Percentiles rank a stretch among this genome's conserved stretches.
Evolutionary conservation across 495 filamentous ascomycete species (phyloP).

Genomic region (Penicillium angulare): DNA sequence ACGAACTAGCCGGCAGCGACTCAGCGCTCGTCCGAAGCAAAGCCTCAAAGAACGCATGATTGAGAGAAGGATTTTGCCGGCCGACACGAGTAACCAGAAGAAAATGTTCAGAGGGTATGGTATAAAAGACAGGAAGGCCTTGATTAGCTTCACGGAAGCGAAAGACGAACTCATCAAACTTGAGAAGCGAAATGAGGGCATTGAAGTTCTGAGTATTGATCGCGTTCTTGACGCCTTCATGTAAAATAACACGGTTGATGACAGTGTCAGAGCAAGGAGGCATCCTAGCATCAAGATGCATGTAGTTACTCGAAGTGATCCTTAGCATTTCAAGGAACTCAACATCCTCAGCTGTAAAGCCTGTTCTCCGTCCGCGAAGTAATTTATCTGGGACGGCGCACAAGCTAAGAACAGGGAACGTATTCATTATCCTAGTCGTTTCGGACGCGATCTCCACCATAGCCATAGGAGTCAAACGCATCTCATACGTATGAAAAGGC

Average conservation of each 20-base stretch:
- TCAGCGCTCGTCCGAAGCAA: conserved; percentile 42
- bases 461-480: conserved; percentile 23
- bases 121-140: conserved; percentile 13
- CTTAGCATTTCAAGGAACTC: conserved; percentile 38
- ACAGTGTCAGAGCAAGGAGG: neutral
- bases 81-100: conserved; percentile 23
- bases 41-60: conserved; percentile 29
- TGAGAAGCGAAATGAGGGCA: conserved; percentile 36
- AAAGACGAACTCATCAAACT: conserved; percentile 38
- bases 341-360: conserved; percentile 15
- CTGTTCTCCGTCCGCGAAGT: conserved; percentile 24
- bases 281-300: neutral
- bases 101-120: conserved; percentile 31
- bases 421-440: neutral
- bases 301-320: conserved; percentile 7
- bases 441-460: conserved; percentile 15
- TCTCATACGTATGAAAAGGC: conserved; percentile 14
- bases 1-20: conserved; percentile 32
- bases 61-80: conserved; percentile 16
- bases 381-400: conserved; percentile 23
- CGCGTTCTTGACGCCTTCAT: conserved; percentile 37
- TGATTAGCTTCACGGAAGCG: conserved; percentile 13
- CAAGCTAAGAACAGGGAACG: conserved; percentile 18
- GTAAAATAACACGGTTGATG: conserved; percentile 28
- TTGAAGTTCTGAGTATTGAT: conserved; percentile 26